Conservation (phyloP, 805 yeast species). For the Cyberlindnera mycetangii region DNA sequence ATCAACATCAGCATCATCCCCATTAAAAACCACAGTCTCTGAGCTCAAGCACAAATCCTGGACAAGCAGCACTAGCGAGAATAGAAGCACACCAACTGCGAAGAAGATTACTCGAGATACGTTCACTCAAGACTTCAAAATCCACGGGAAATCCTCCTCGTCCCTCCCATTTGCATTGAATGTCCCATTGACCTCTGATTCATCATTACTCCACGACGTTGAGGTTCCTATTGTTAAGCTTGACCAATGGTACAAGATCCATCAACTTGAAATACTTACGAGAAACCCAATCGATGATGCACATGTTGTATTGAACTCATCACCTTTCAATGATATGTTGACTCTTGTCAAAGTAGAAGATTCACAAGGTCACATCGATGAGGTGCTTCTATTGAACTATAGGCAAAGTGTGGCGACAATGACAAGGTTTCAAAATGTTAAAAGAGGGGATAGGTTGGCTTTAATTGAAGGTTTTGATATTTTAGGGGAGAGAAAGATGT, state of each 20-base stretch:
- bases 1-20: background rate
- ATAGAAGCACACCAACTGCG: slow-evolving; percentile 1
- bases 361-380: background rate
- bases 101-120: slow-evolving; percentile 3
- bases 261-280: slow-evolving; percentile 12
- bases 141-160: background rate
- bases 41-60: slow-evolving; percentile 4
- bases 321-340: slow-evolving; percentile 18
- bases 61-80: slow-evolving; percentile 3
- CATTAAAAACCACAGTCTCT: slow-evolving; percentile 6
- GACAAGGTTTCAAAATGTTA: slow-evolving; percentile 13
- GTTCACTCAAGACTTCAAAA: slow-evolving; percentile 5
- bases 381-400: slow-evolving; percentile 18
- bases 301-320: slow-evolving; percentile 3
- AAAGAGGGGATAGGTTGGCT: slow-evolving; percentile 14
- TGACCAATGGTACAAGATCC: slow-evolving; percentile 24
- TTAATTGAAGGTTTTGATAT: slow-evolving; percentile 11
- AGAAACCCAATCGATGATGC: background rate
- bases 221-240: slow-evolving; percentile 21
- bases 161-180: slow-evolving; percentile 1
- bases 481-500: slow-evolving; percentile 10
- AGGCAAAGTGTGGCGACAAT: slow-evolving; percentile 12
- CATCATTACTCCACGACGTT: slow-evolving; percentile 7
- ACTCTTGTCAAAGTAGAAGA: slow-evolving; percentile 8
- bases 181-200: background rate